These are phyloP conservation scores for Talaromyces liani DNA, from an alignment of 495 filamentous ascomycete genomes.

Conservation along the genomic window DNA sequence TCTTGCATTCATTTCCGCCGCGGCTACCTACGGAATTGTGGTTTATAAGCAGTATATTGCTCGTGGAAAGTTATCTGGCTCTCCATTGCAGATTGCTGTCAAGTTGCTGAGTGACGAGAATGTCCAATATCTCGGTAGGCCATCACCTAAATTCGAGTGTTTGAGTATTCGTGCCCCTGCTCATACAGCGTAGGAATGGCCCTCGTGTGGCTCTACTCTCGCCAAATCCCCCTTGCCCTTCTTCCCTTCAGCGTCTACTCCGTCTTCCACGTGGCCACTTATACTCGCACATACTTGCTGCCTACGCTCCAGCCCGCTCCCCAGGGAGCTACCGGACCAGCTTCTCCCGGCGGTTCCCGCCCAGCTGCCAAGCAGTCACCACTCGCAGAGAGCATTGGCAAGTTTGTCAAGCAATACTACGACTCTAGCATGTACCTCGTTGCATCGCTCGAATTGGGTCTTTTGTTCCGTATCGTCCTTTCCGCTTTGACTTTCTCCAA, in stretches of 20 bases:
- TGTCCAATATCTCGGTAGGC: slow-evolving; percentile 85
- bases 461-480: slow-evolving; percentile 75
- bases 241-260: slow-evolving; percentile 96
- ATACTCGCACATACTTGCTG: slow-evolving; percentile 47
- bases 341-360: slow-evolving; percentile 42
- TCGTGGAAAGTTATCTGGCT: slow-evolving; percentile 56
- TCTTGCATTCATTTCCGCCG: slow-evolving; percentile 78
- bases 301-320: slow-evolving; percentile 39
- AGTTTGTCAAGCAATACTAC: slow-evolving; percentile 97
- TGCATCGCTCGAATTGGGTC: slow-evolving; percentile 62
- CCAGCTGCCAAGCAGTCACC: slow-evolving; percentile 57
- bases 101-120: slow-evolving; percentile 82
- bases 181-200: slow-evolving; percentile 64
- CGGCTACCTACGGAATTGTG: slow-evolving; percentile 92
- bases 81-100: slow-evolving; percentile 50
- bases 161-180: not conserved
- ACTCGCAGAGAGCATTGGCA: slow-evolving; percentile 71
- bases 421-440: slow-evolving; percentile 82
- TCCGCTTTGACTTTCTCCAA: slow-evolving; percentile 78
- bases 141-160: not conserved
- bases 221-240: slow-evolving; percentile 82
- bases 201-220: slow-evolving; percentile 86
- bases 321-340: slow-evolving; percentile 26
- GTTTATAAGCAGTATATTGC: slow-evolving; percentile 98
- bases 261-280: slow-evolving; percentile 91